Base-by-base conservation (phyloP, 345 rosid genomes). In the Carallia brachiata region DNA sequence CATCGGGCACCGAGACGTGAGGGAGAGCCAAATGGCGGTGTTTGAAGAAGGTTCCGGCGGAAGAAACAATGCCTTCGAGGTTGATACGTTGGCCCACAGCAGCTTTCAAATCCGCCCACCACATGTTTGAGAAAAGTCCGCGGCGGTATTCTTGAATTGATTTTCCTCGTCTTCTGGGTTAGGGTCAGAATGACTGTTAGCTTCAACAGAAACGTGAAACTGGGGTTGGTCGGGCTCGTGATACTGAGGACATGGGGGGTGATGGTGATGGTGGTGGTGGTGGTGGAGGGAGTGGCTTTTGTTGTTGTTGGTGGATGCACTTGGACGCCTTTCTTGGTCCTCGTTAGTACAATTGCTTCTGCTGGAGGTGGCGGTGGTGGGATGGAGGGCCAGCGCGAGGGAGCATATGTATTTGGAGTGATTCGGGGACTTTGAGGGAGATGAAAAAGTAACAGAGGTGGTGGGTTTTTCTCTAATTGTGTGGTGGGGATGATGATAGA, bases 31-130 rank as follows among this genome's bases (percentile, higher is more conserved):
- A 85, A 62, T 87, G 89, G 23, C 80, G 96, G 69, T 92, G 87
- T 73, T 67, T 88, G 0, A 79, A 68, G 16, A 96, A 68, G 31
- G 92, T 89, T 8, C 82, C 40, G 10, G 76, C 76, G 31, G 97
- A 87, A 69, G 86, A 90, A 32, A 87, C 84, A 60, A 96, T 85
- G 36, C 98, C 99, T 70, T 90, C 98, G 1, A 90, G 68, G 69
- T 90, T 96, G 36, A 96, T 80, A 63, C 96, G 84, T 82, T 96
- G 99, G 58, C 99, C 98, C 62, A 92, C 37, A 17, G 91, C 96
- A 16, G 94, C 96, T 82, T 82, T 92, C 73, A 96, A 71, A 66
- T 96, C 96, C 52, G 84, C 80, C 99, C 96, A 96, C 98, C 97
- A 89, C 98, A 89, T 90, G 88, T 79, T 90, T 74, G 93, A 74